These are phyloP conservation scores for Tinospora cordifolia DNA, from an alignment of 164 flowering plant species.

Conservation along the genomic window DNA sequence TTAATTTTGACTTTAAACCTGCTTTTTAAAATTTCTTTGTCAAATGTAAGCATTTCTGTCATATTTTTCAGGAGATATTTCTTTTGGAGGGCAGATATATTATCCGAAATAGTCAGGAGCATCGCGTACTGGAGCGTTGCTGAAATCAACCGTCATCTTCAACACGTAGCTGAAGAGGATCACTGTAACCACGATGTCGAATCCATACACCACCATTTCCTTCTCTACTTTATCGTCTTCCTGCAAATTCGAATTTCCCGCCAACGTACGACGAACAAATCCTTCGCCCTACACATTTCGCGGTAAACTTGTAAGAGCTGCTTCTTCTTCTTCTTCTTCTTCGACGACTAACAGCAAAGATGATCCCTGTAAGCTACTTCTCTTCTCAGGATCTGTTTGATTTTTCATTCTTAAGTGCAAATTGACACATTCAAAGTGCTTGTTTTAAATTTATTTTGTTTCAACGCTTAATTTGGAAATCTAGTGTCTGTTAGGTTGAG, in stretches of 20 bases:
- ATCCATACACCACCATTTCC: background rate
- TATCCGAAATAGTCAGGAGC: too few relatives aligned
- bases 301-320: conserved; percentile 7
- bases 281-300: conserved; percentile 9
- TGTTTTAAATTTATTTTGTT: background rate
- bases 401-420: background rate
- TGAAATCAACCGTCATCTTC: background rate
- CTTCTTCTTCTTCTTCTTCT: conserved; percentile 7
- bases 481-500: background rate
- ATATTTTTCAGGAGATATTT: too few relatives aligned
- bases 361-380: conserved; percentile 4
- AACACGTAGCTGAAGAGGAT: conserved; percentile 7
- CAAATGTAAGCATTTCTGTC: too few relatives aligned
- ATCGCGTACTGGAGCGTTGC: too few relatives aligned
- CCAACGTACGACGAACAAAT: background rate
- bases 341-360: background rate
- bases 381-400: background rate
- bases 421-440: background rate
- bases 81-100: too few relatives aligned
- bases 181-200: background rate
- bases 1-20: too few relatives aligned
- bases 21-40: too few relatives aligned
- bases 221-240: conserved; percentile 14
- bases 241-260: conserved; percentile 14
- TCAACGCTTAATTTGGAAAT: background rate